Evolutionary conservation across 163 green algal species (phyloP), one percentile per base, ranked within the genome.

Genomic region (Prototheca wickerhamii): DNA sequence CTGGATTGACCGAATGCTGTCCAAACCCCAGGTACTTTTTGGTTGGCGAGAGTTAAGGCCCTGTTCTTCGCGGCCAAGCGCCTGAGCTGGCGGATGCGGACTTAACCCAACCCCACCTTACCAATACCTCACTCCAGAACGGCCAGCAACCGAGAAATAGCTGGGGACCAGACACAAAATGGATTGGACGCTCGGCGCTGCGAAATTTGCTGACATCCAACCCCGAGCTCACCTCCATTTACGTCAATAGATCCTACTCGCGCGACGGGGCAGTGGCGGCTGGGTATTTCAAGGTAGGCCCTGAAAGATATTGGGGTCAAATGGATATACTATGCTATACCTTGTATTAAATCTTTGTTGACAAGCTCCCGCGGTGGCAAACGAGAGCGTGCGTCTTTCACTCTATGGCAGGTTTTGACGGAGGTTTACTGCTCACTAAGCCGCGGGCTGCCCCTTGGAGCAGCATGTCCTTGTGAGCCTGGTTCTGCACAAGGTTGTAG

Each of bases 401-500:
- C 37, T 15, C 37, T 44, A 25, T 10, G 29, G 33, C 76, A 91
- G 83, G 87, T 88, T 0, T 61, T 93, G 35, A 76, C 66, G 7
- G 87, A 94, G 74, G 84, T 91, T 34, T 93, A 92, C 63, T 61
- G 74, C 20, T 66, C 75, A 2, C 18, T 60, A 10, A 21, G 53
- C 29, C 67, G 76, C 1, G 25, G 71, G 31, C 67, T 92, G n/a
- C 58, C 63, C 12, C 43, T 80, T n/a, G 2, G 50, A 72, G 30
- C 62, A 77, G 3, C 82, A 90, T 56, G 65, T 93, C 0, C 55
- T 89, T 29, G 65, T 96, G 25, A 75, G 65, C 33, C 76, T 96
- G 8, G 79, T 96, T 23, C 74, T 96, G 26, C 86, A 90, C 84
- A 94, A 94, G 68, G 73, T 94, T 25, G 86, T 93, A n/a, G 84